Evolutionary conservation across 495 filamentous ascomycete species (phyloP), one percentile per base, ranked within the genome.

Genomic region (Aspergillus biplanus): DNA sequence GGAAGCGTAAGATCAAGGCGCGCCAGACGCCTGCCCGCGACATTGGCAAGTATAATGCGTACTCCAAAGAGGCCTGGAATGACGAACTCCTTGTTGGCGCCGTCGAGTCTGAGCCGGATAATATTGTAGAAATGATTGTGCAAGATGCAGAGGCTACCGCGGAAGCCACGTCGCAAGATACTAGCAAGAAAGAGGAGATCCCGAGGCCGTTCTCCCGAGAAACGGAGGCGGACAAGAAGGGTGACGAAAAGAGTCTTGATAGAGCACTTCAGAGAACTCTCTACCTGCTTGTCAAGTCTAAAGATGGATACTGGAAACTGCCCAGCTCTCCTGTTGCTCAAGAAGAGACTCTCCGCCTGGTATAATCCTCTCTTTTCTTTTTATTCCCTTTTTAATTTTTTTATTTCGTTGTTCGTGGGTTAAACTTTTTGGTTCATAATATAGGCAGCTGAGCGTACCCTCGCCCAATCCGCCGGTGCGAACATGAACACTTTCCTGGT

Each of bases 401-500:
- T 34, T 46, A 13, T 16, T 6, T 18, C 8, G 33, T n/a, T 18
- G 47, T 4, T 21, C 16, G 27, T 55, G 42, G 42, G 58, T 61
- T 27, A 27, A 65, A 65, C 49, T 5, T 35, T 35, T 68, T 27
- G 5, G 1, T 34, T 33, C 12, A 66, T 11, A 6, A 7, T 58
- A 27, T 68, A 99, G 96, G 90, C 90, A 34, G 94, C 94, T 49
- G 85, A 89, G 64, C 86, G 92, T 53, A 86, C 90, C 62, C 83
- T 98, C 6, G 74, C 84, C 49, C 85, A 93, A 65, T 79, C 92
- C 12, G 92, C 86, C 12, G 95, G 95, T 62, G 75, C 90, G 33
- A 97, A 99, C 83, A 98, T 99, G 94, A 97, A 98, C 81, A 97
- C 93, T 61, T 99, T 96, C 93, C 84, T 98, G 67, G 90, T 98